Base-by-base conservation (phyloP, 2,329 filamentous ascomycete species). In the Arthrobotrys iridis region DNA sequence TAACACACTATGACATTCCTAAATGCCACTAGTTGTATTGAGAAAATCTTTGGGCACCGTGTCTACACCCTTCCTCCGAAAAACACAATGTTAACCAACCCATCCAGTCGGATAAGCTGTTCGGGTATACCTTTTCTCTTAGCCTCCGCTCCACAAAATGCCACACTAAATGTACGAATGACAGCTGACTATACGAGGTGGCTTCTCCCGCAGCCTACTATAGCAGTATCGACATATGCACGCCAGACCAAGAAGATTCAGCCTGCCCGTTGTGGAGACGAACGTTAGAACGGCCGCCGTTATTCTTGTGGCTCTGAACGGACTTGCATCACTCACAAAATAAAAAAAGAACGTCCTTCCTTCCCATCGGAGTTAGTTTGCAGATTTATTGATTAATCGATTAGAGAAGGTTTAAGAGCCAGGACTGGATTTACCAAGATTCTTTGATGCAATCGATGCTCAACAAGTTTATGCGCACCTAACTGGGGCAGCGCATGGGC, bases 221-320 rank as follows among this genome's bases (percentile, higher is more conserved):
- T n/a, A 7, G 3, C 18, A 24, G 3, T 6, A 35, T 18, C 3
- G 41, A 20, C 33, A 30, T 13, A 13, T 26, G 45, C 35, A 28
- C 52, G 30, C 35, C 18, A 28, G 55, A 5, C 3, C 1, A n/a
- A 18, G 10, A 63, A n/a, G 63, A 58, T 46, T 67, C 63, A 28
- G 28, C 50, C 28, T 67, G n/a, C 63, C 63, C 41, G 22, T 67
- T 59, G 7, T 67, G 50, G 50, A 24, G n/a, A 22, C n/a, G 15
- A 22, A 20, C 48, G 15, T 37, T 37, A 8, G 46, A 33, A 33
- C 15, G 46, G 28, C 46, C 35, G 50, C 50, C 50, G 50, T 55
- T 55, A 55, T 15, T 37, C 24, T 37, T 55, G 26, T 52, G n/a
- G 46, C 46, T 37, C 22, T 37, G 28, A n/a, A 40, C 13, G 35